These are phyloP conservation scores for Aspergillus sp. DNA, from an alignment of 2,329 filamentous ascomycete genomes.

Conservation along the genomic window DNA sequence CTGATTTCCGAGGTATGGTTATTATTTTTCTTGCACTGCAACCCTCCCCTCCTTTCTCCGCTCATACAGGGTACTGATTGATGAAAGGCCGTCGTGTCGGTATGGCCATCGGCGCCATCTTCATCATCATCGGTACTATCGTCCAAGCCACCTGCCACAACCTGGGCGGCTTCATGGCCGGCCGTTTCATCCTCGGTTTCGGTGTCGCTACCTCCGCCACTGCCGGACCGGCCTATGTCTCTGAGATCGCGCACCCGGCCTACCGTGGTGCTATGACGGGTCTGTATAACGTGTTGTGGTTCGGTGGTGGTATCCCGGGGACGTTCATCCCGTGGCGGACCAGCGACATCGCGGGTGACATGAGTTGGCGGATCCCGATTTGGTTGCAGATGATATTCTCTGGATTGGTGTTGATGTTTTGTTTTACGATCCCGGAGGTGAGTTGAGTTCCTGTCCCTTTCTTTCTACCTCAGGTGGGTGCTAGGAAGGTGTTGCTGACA, in stretches of 20 bases:
- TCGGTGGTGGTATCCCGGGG: constrained; percentile 50
- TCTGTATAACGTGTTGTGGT: constrained; percentile 45
- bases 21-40: background rate
- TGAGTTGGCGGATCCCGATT: constrained; percentile 61
- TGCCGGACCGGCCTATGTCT: constrained; percentile 34
- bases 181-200: constrained; percentile 33
- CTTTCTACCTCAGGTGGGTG: background rate
- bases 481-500: background rate
- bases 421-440: constrained; percentile 52
- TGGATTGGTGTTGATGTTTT: constrained; percentile 48
- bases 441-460: background rate
- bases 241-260: constrained; percentile 38
- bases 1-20: constrained; percentile 36
- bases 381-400: constrained; percentile 52
- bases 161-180: constrained; percentile 30
- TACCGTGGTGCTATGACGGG: constrained; percentile 41
- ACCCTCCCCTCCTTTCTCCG: background rate
- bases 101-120: constrained; percentile 27
- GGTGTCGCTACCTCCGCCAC: constrained; percentile 28
- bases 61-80: too few relatives aligned
- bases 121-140: constrained; percentile 28
- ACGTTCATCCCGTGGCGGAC: constrained; percentile 50
- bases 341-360: constrained; percentile 37
- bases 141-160: constrained; percentile 28
- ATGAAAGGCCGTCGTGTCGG: constrained; percentile 25